Evolutionary conservation across 1,139 yeast species (phyloP), one percentile per base, ranked within the genome.

Genomic region (Saccharomyces hybrid): DNA sequence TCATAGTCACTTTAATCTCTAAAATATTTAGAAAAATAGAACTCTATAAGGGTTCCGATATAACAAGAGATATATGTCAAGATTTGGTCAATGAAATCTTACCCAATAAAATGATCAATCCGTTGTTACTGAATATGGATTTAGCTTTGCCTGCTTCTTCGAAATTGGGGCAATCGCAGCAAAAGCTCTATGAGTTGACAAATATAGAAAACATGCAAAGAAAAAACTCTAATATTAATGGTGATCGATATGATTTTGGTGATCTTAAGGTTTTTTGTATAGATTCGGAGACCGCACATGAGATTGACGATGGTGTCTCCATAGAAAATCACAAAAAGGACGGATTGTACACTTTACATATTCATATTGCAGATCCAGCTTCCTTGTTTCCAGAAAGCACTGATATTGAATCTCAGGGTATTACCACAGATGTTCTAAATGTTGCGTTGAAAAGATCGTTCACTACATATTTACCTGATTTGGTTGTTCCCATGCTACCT

Each of bases 271-370:
- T 91, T 0, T 93, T 84, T 67, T 90, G 98, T 70, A 90, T 93
- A 56, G 99, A 93, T 70, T 79, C 86, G 2, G 81, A 76, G 11
- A 78, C 78, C 47, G 97, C 98, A 0, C 86, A 86, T 62, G 99
- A 93, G 70, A 87, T 93, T 57, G 99, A 93, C 69, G 99, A 93
- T 70, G 99, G 98, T 50, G 77, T 93, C 28, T 82, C 96, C 0
- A 72, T 93, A 20, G 74, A 74, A 42, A 67, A 67, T 30, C 57
- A 72, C 0, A 67, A 64, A 1, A 71, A 69, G 0, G 69, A 70
- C 1, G 64, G 26, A 16, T 20, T 67, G 4, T 79, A 74, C 62
- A 72, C 73, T 1, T 64, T 91, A 5, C 79, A 85, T 34, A 77
- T 89, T 5, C 97, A 88, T 70, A 82, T 93, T 57, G 98, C 99